Base-by-base conservation (phyloP, 305 asterid genomes). In the Nicotiana rustica region DNA sequence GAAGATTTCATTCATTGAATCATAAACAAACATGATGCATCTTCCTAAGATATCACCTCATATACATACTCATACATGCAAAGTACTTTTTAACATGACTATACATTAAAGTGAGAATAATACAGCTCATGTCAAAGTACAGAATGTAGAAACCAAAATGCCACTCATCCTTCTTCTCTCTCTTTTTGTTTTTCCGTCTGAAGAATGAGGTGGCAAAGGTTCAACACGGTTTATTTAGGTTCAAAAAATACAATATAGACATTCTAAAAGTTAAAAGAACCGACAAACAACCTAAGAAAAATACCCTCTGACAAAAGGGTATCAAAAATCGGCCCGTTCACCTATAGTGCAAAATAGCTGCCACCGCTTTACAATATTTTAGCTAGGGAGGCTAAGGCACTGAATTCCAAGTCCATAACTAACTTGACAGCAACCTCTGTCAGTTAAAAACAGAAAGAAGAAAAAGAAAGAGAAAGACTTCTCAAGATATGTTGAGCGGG, bases 41-140 rank as follows among this genome's bases (percentile, higher is more conserved):
- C 44, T 19, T n/a, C 36, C 4, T 19, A 0, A 18, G 6, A 71
- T 21, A 47, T 47, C 19, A 38, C 57, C 59, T 70, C 78, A 41
- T 68, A n/a, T 70, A 44, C 17, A 18, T 41, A 41, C 2, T 41
- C 18, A 18, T 70, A 44, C 18, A 70, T 44, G 19, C 21, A 47
- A 44, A 31, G 31, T 35, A 64, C 33, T 66, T 76, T 15, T 31
- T 31, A 18, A 62, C 56, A 25, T 77, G 59, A n/a, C 66, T 77
- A 83, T 41, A 67, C 62, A 81, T 85, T 89, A 6, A 49, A 73
- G 93, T 88, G 81, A 85, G 90, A 90, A 92, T 88, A 91, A 81
- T 87, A 91, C 93, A 86, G 84, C 90, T 91, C 87, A 81, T 77
- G 66, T 10, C 47, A 67, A 73, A 73, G 44, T 73, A 73, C 56